phyloP scores from a whole-genome alignment of 176 grass and related monocot species.

The Carex littledalei region DNA sequence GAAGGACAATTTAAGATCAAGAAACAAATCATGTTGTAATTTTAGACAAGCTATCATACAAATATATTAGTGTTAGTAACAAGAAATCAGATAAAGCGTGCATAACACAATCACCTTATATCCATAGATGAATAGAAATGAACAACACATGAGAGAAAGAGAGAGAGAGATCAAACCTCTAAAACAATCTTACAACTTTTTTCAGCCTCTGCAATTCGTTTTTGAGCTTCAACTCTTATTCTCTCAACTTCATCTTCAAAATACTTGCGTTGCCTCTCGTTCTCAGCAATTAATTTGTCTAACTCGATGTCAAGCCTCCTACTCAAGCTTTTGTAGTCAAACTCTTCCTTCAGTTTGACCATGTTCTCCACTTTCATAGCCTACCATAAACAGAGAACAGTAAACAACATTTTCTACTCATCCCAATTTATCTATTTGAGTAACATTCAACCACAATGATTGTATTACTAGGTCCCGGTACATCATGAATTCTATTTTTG shows the following conservation, averaged over 20 bases:
- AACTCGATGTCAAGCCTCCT: conserved; percentile 94
- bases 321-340: conserved; percentile 98
- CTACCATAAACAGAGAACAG: conserved; percentile 29
- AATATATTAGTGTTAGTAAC: background rate
- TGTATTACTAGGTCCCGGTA: background rate
- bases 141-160: background rate
- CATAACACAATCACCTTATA: background rate
- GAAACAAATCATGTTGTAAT: background rate
- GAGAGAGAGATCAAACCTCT: conserved; percentile 51
- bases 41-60: background rate
- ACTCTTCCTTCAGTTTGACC: conserved; percentile 99
- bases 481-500: background rate
- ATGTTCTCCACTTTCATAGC: conserved; percentile 99
- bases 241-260: conserved; percentile 94
- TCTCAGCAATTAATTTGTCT: conserved; percentile 89
- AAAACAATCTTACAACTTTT: conserved; percentile 50
- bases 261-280: conserved; percentile 83
- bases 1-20: background rate
- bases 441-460: background rate
- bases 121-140: conserved; percentile 12
- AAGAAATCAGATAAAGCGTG: background rate
- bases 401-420: background rate
- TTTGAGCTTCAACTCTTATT: conserved; percentile 78
- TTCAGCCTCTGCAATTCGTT: conserved; percentile 65
- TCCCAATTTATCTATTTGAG: background rate